phyloP scores from a whole-genome alignment of 192 early-diverging fungal genomes.

The Coemansia sp. region DNA sequence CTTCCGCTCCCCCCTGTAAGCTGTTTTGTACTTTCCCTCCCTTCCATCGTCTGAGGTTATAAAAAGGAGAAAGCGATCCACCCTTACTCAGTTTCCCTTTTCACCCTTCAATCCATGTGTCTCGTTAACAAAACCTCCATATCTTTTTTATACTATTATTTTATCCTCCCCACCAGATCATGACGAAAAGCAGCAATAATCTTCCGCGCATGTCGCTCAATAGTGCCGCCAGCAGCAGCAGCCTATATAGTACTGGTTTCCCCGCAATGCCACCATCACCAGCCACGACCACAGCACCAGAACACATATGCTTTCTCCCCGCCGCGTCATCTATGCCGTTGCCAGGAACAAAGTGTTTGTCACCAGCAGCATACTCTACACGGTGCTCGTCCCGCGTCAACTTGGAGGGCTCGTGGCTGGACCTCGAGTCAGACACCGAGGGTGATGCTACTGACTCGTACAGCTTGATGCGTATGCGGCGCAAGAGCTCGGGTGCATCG shows the following conservation, averaged over 20 bases:
- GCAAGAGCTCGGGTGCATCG: constrained; percentile 28
- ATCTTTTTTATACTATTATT: background rate
- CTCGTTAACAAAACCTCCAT: background rate
- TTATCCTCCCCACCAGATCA: background rate
- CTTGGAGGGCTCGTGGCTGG: constrained; percentile 36
- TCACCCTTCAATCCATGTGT: background rate
- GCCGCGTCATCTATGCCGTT: background rate
- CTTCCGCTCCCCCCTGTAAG: background rate
- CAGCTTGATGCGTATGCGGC: constrained; percentile 14
- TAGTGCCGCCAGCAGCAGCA: background rate
- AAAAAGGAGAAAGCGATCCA: no score
- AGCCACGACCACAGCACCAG: background rate
- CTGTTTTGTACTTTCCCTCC: no score
- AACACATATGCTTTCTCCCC: background rate
- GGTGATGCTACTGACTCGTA: no score
- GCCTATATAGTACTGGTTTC: background rate
- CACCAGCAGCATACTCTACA: background rate
- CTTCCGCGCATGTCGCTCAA: constrained; percentile 4
- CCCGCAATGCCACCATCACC: constrained; percentile 17
- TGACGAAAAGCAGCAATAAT: background rate
- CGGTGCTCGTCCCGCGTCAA: constrained; percentile 29
- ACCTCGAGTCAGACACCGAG: constrained; percentile 30
- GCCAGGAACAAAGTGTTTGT: background rate
- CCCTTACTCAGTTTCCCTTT: no score
- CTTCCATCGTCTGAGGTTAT: no score